Conservation (phyloP, 1,139 yeast genomes). For the Dujonia santamariae region DNA sequence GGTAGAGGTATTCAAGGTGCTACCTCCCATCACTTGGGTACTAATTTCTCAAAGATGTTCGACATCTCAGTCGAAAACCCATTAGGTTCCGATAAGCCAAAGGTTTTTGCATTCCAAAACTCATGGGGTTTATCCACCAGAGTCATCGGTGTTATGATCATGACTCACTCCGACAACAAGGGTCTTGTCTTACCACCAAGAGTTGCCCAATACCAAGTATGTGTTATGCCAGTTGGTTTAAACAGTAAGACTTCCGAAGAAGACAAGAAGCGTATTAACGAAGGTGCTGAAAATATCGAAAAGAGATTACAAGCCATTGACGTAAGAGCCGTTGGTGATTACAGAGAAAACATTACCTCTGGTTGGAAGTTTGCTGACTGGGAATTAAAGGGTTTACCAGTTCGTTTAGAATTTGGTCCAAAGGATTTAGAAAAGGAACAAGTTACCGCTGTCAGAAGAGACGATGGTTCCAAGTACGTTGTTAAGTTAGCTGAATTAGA, state of each 20-base stretch:
- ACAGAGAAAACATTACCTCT: slow-evolving; percentile 91
- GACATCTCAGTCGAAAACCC: slow-evolving; percentile 95
- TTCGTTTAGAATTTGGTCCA: slow-evolving; percentile 95
- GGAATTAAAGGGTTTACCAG: slow-evolving; percentile 94
- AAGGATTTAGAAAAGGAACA: slow-evolving; percentile 80
- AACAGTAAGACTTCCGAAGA: slow-evolving; percentile 83
- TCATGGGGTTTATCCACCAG: slow-evolving; percentile 99
- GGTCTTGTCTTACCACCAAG: slow-evolving; percentile 98
- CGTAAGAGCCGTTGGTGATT: slow-evolving; percentile 79
- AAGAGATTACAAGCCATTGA: slow-evolving; percentile 51
- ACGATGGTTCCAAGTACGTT: slow-evolving; percentile 70
- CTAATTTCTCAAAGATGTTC: slow-evolving; percentile 98
- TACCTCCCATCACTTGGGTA: slow-evolving; percentile 96
- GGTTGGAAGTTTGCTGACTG: slow-evolving; percentile 99
- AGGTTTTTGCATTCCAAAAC: slow-evolving; percentile 89
- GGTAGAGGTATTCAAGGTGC: slow-evolving; percentile 99
- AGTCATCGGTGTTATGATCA: slow-evolving; percentile 98
- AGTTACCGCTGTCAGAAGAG: slow-evolving; percentile 91
- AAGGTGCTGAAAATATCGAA: slow-evolving; percentile 70
- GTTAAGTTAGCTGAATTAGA: slow-evolving; percentile 67
- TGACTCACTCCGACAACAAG: slow-evolving; percentile 98
- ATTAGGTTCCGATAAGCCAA: slow-evolving; percentile 81
- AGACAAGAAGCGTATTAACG: slow-evolving; percentile 63
- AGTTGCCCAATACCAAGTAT: slow-evolving; percentile 89
- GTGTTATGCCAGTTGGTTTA: slow-evolving; percentile 91